Conservation (phyloP, 768 basidiomycete genomes). For the Trametes meyenii region DNA sequence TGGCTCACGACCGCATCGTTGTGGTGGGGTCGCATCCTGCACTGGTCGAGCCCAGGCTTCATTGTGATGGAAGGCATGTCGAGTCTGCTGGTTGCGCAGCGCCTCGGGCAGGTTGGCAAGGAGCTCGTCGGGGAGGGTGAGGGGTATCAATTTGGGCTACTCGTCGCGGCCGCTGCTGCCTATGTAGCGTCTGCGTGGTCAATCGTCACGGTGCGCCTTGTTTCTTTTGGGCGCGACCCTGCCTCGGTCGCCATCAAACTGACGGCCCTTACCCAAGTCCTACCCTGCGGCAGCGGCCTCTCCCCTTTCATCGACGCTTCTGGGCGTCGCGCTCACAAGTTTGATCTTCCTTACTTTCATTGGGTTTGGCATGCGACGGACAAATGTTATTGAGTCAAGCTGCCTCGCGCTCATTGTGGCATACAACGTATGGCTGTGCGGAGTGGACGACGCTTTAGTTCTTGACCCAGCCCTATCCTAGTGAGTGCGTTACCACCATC, state of each 20-base stretch:
- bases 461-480: conserved; percentile 77
- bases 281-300: conserved; percentile 84
- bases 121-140: conserved; percentile 74
- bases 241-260: conserved; percentile 11
- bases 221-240: background rate
- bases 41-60: conserved; percentile 74
- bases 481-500: conserved; percentile 46
- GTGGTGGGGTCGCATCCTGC: conserved; percentile 75
- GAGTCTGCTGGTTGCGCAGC: conserved; percentile 80
- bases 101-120: conserved; percentile 76
- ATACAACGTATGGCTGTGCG: conserved; percentile 90
- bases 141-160: conserved; percentile 72
- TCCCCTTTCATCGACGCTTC: conserved; percentile 84
- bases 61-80: conserved; percentile 85
- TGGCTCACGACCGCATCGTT: conserved; percentile 57
- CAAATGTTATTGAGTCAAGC: conserved; percentile 91
- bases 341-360: conserved; percentile 91
- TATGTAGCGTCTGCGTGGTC: conserved; percentile 86
- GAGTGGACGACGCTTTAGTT: conserved; percentile 73
- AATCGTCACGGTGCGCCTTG: conserved; percentile 71
- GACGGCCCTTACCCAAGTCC: conserved; percentile 47
- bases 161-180: conserved; percentile 75
- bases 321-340: conserved; percentile 86
- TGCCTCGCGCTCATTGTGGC: conserved; percentile 87
- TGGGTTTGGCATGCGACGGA: conserved; percentile 84